Conservation (phyloP, 306 rosid species). For the Lablab purpureus region DNA sequence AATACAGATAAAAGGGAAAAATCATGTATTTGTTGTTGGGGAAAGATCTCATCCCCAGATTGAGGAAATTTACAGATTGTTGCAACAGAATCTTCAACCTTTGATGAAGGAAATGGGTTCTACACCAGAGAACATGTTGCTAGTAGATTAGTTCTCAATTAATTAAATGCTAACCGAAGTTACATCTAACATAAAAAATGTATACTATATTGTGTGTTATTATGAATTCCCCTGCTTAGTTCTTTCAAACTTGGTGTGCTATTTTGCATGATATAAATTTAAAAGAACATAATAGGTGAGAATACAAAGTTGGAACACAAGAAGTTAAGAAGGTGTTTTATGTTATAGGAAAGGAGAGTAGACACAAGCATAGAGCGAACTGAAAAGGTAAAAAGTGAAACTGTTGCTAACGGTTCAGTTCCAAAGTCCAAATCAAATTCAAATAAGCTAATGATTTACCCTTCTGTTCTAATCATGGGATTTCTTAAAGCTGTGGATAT, state of each 20-base stretch:
- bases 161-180: conserved; percentile 26
- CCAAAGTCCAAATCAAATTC: conserved; percentile 44
- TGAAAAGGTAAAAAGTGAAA: conserved; percentile 41
- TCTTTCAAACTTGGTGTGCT: conserved; percentile 6
- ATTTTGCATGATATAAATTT: background rate
- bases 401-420: conserved; percentile 40
- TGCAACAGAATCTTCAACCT: conserved; percentile 57
- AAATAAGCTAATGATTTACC: conserved; percentile 45
- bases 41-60: conserved; percentile 56
- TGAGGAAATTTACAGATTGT: conserved; percentile 49
- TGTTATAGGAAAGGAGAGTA: background rate
- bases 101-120: conserved; percentile 52
- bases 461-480: conserved; percentile 44
- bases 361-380: conserved; percentile 16
- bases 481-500: conserved; percentile 47
- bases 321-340: conserved; percentile 1
- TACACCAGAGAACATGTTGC: conserved; percentile 34
- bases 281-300: background rate
- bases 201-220: conserved; percentile 16
- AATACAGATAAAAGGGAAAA: conserved; percentile 54
- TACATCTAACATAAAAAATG: background rate
- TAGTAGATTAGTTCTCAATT: conserved; percentile 28
- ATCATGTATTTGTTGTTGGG: conserved; percentile 53
- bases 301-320: conserved; percentile 2
- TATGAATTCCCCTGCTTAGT: conserved; percentile 9